Percentiles rank a stretch among this genome's conserved stretches.
These are phyloP conservation scores for Penicillium nordicum DNA, from an alignment of 2,329 filamentous ascomycete species.

Conservation along the genomic window DNA sequence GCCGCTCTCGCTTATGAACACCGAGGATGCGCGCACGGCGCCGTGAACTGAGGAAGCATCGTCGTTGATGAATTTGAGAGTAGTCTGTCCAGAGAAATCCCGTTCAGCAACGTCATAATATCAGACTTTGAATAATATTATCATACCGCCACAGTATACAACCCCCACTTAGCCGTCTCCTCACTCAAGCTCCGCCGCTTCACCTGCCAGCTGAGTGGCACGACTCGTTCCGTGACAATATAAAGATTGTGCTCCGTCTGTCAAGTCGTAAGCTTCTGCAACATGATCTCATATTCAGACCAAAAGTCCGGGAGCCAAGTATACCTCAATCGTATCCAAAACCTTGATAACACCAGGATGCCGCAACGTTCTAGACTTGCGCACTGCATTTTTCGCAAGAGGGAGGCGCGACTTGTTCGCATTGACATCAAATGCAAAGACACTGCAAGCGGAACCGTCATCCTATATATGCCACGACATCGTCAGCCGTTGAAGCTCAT, in stretches of 20 bases:
- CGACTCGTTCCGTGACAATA: slow-evolving; percentile 87
- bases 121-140: background rate
- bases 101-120: background rate
- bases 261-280: slow-evolving; percentile 14
- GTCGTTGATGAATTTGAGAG: slow-evolving; percentile 91
- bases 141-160: slow-evolving; percentile 76
- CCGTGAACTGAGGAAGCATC: slow-evolving; percentile 92
- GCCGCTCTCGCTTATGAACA: slow-evolving; percentile 92
- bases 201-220: slow-evolving; percentile 84
- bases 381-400: slow-evolving; percentile 87
- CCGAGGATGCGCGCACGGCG: slow-evolving; percentile 74
- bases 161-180: slow-evolving; percentile 95
- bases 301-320: slow-evolving; percentile 7
- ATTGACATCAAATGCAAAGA: slow-evolving; percentile 90
- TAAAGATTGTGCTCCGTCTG: slow-evolving; percentile 94
- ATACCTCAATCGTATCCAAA: slow-evolving; percentile 87
- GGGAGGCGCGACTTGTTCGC: slow-evolving; percentile 77
- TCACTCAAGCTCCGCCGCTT: slow-evolving; percentile 81
- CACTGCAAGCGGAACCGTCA: slow-evolving; percentile 89
- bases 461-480: slow-evolving; percentile 58
- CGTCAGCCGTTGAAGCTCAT: slow-evolving; percentile 8
- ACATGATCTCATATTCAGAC: background rate
- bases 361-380: slow-evolving; percentile 86
- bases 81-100: slow-evolving; percentile 57
- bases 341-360: slow-evolving; percentile 95